Conservation (phyloP, 192 early-diverging fungal species). For the Coemansia sp. region DNA sequence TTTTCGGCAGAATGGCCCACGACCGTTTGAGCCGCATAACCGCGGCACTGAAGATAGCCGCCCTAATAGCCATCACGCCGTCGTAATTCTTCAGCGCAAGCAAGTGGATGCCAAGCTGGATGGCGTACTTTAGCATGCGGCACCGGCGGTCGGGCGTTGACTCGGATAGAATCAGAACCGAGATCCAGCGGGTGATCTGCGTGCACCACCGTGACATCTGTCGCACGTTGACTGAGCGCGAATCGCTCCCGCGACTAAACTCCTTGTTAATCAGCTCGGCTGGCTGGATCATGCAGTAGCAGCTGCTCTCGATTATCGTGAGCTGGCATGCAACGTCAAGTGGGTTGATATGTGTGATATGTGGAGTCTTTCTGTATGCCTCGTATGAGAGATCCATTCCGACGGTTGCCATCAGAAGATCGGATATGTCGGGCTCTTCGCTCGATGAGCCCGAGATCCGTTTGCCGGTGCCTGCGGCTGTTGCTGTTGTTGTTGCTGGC, state of each 20-base stretch:
- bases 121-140: conserved; percentile 71
- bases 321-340: conserved; percentile 81
- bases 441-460: background rate
- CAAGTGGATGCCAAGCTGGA: conserved; percentile 67
- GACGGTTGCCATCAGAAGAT: conserved; percentile 50
- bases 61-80: conserved; percentile 76
- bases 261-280: conserved; percentile 73
- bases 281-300: conserved; percentile 68
- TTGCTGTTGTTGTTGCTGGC: background rate
- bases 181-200: conserved; percentile 78
- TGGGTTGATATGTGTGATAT: conserved; percentile 71
- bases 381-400: conserved; percentile 57
- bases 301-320: conserved; percentile 74
- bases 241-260: conserved; percentile 54
- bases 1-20: conserved; percentile 65
- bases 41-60: conserved; percentile 70
- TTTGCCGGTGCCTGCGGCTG: background rate
- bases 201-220: conserved; percentile 71
- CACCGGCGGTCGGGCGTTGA: conserved; percentile 69
- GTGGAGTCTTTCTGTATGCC: conserved; percentile 61
- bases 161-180: conserved; percentile 71
- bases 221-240: conserved; percentile 66
- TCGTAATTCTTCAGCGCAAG: conserved; percentile 68
- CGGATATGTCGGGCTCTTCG: conserved; percentile 48
- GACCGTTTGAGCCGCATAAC: conserved; percentile 72